Base-by-base conservation (phyloP, 371 early-diverging fungal genomes). In the Rhizomucor pusillus region DNA sequence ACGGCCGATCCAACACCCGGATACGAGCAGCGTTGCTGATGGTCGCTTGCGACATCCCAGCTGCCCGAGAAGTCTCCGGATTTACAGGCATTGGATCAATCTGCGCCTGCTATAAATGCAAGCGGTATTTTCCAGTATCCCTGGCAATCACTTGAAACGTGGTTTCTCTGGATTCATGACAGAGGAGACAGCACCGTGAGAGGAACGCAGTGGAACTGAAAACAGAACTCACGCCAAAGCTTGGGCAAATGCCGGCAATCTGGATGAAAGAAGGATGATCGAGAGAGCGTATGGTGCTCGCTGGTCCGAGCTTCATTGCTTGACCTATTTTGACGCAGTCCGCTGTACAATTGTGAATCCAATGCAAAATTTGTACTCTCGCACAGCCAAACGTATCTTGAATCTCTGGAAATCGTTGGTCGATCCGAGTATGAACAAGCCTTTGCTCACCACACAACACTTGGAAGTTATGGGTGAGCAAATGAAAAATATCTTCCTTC, bases 1-100 rank as follows among this genome's bases (percentile, higher is more conserved):
- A 37, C 14, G 11, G 14, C 14, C 37, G 11, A 37, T 9, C 9
- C 9, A 14, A 14, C 11, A 37, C 14, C 37, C 9, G 14, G 11
- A 14, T 37, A 9, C 37, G 44, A 9, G 44, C 44, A 44, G 44
- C 44, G 18, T 19, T 44, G 20, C 44, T 44, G 44, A 44, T 44
- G 44, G 18, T 7, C 18, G 44, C 44, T 12, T 44, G 44, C 20
- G 44, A 44, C 18, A 44, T 44, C 10, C 20, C 44, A 9, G 44
- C 44, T 18, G 44, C 44, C 18, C 44, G 44, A 12, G 18, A 44
- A 18, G 9, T 9, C 37, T 7, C 7, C 20, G 44, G 44, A 44
- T 44, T 44, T 18, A n/a, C 44, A 10, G 13, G 7, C 16, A 12
- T n/a, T 7, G 12, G 9, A n/a, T 11, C 12, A 7, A 44, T 13